A percentile compares a stretch with the other conserved stretches of the same genome.
Evolutionary conservation across 805 yeast genomes (phyloP).

Genomic region (Cyberlindnera misumaiensis): DNA sequence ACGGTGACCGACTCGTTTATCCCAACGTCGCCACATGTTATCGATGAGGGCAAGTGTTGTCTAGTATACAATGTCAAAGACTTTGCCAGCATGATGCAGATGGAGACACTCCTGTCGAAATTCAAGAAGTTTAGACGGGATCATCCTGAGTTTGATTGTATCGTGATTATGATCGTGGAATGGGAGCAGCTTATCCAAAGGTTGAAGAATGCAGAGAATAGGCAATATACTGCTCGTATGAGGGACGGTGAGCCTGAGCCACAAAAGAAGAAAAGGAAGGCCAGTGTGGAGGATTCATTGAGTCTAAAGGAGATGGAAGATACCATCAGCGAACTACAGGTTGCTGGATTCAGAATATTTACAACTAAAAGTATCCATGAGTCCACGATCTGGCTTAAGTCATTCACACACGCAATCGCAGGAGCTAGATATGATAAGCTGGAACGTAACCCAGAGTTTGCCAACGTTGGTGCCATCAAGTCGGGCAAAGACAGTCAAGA

Average conservation of each 20-base stretch:
- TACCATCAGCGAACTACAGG: slow-evolving; percentile 38
- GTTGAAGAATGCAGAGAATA: slow-evolving; percentile 39
- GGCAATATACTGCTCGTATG: slow-evolving; percentile 34
- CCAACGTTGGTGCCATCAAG: slow-evolving; percentile 47
- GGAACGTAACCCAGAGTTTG: slow-evolving; percentile 46
- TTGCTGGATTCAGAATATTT: slow-evolving; percentile 44
- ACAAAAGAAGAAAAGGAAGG: slow-evolving; percentile 3
- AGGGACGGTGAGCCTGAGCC: slow-evolving; percentile 10
- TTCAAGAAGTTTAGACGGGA: slow-evolving; percentile 19
- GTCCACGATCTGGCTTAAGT: slow-evolving; percentile 43
- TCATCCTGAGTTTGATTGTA: slow-evolving; percentile 20
- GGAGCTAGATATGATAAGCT: slow-evolving; percentile 46
- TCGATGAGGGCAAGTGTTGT: slow-evolving; percentile 37
- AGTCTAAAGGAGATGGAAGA: slow-evolving; percentile 30
- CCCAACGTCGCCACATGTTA: slow-evolving; percentile 38
- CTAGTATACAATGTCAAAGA: slow-evolving; percentile 41
- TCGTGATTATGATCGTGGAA: slow-evolving; percentile 43
- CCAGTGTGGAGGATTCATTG: slow-evolving; percentile 1
- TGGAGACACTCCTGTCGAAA: slow-evolving; percentile 21
- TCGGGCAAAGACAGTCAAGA: slow-evolving; percentile 45
- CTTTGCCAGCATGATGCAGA: slow-evolving; percentile 31
- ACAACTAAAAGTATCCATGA: slow-evolving; percentile 42
- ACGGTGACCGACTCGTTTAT: slow-evolving; percentile 42
- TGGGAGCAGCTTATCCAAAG: slow-evolving; percentile 39
- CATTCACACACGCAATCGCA: slow-evolving; percentile 51